phyloP scores from a whole-genome alignment of 1,139 yeast genomes.

The Oligophagozyma castellii region DNA sequence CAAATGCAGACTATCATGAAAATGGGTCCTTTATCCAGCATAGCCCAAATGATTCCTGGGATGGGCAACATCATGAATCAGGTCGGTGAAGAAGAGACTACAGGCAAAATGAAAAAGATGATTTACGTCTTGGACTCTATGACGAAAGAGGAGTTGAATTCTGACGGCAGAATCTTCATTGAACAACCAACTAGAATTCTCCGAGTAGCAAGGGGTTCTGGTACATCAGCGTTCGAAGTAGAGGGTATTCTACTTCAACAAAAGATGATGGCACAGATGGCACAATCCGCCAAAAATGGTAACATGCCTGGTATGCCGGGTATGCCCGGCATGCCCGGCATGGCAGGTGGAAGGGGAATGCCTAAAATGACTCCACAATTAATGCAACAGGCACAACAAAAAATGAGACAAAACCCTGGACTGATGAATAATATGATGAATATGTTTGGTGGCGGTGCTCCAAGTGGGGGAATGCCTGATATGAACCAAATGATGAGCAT shows the following conservation, averaged over 20 bases:
- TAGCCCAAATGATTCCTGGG: conserved; percentile 95
- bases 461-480: conserved; percentile 32
- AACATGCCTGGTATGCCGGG: conserved; percentile 32
- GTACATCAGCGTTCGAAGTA: conserved; percentile 84
- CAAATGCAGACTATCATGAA: conserved; percentile 92
- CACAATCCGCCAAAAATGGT: conserved; percentile 48
- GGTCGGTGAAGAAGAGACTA: conserved; percentile 84
- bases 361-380: conserved; percentile 25
- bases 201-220: conserved; percentile 93
- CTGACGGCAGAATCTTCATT: conserved; percentile 74
- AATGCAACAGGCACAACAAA: conserved; percentile 35
- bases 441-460: conserved; percentile 38
- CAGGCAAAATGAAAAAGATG: conserved; percentile 72
- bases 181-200: conserved; percentile 77
- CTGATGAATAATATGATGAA: conserved; percentile 46
- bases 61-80: conserved; percentile 76
- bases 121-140: conserved; percentile 89
- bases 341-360: conserved; percentile 28
- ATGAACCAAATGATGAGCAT: conserved; percentile 42
- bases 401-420: conserved; percentile 50
- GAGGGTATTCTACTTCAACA: conserved; percentile 89
- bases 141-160: conserved; percentile 84
- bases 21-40: conserved; percentile 90
- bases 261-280: conserved; percentile 91
- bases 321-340: conserved; percentile 26